Percentiles rank a stretch among this genome's conserved stretches.
phyloP scores from a whole-genome alignment of 108 stramenopile species.

The Skeletonema tropicum region DNA sequence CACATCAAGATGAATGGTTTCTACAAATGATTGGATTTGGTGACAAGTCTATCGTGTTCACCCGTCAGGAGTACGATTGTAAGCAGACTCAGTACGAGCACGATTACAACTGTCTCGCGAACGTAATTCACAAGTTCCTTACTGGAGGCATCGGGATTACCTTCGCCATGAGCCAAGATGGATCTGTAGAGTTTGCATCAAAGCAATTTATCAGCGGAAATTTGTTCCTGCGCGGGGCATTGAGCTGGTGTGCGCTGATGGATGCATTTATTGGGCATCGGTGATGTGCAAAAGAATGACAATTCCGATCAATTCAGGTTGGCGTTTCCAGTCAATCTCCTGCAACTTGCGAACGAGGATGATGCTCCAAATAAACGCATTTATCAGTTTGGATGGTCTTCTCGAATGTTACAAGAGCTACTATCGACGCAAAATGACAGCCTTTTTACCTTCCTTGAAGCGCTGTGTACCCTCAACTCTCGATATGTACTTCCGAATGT shows the following conservation, averaged over 20 bases:
- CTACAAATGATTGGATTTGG: slow-evolving; percentile 46
- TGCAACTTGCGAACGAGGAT: slow-evolving; percentile 14
- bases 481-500: slow-evolving; percentile 21
- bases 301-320: slow-evolving; percentile 11
- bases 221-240: slow-evolving; percentile 42
- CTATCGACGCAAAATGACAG: not conserved
- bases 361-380: slow-evolving; percentile 21
- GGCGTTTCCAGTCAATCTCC: slow-evolving; percentile 23
- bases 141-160: slow-evolving; percentile 43
- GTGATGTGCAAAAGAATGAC: slow-evolving; percentile 8
- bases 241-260: slow-evolving; percentile 42
- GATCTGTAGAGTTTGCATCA: slow-evolving; percentile 30
- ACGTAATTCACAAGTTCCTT: slow-evolving; percentile 37
- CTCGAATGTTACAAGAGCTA: slow-evolving; percentile 30
- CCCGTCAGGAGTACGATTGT: slow-evolving; percentile 18
- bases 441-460: slow-evolving; percentile 26
- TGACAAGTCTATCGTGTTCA: slow-evolving; percentile 33
- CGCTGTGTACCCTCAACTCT: slow-evolving; percentile 22
- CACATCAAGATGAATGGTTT: slow-evolving; percentile 16
- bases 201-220: slow-evolving; percentile 40
- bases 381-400: slow-evolving; percentile 38
- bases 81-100: slow-evolving; percentile 28
- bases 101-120: slow-evolving; percentile 51
- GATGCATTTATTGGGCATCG: slow-evolving; percentile 38
- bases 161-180: slow-evolving; percentile 14